Percentiles rank a stretch among this genome's conserved stretches.
Conservation (phyloP, 768 basidiomycete species). For the Naganishia onofrii region DNA sequence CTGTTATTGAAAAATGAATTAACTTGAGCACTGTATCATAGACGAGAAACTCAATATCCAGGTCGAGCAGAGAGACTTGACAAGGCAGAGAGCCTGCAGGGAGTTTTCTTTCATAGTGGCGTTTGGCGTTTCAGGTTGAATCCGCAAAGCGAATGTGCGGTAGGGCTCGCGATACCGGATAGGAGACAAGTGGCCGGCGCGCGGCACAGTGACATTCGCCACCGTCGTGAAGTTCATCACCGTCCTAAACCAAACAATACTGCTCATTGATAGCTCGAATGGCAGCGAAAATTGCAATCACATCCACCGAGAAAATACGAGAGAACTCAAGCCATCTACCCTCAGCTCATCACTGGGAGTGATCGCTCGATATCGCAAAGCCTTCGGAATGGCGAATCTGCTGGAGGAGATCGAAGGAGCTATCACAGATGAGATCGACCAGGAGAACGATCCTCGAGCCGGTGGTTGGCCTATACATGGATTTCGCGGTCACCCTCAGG, state of each 20-base stretch:
- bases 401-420: slow-evolving; percentile 24
- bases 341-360: background rate
- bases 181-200: background rate
- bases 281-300: background rate
- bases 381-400: background rate
- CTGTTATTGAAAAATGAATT: background rate
- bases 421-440: slow-evolving; percentile 10
- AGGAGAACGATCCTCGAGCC: background rate
- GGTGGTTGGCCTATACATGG: background rate
- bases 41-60: background rate
- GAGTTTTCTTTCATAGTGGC: too few relatives aligned
- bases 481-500: background rate
- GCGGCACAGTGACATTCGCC: background rate
- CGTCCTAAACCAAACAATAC: background rate
- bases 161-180: background rate
- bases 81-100: too few relatives aligned
- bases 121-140: background rate
- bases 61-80: background rate
- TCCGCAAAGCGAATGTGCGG: background rate
- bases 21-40: background rate
- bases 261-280: background rate
- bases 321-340: background rate
- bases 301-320: background rate
- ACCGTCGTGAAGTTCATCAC: background rate
- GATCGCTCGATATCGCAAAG: background rate